Evolutionary conservation across 2,329 filamentous ascomycete genomes (phyloP).

Genomic region (Pestalotiopsis fici): DNA sequence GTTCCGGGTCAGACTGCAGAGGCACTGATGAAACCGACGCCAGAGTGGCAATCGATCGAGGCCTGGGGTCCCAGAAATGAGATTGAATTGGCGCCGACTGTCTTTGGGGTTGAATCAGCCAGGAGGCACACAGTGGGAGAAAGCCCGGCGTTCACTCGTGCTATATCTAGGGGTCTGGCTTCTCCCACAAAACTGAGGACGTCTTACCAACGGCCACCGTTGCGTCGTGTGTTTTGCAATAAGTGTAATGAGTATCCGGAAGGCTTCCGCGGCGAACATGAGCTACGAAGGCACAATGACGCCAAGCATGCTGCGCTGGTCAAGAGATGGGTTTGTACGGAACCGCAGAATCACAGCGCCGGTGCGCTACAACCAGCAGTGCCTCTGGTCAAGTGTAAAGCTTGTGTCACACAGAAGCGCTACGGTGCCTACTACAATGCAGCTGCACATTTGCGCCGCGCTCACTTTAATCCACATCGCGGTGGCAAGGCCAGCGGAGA

Average conservation of each 20-base stretch:
- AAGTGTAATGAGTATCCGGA: conserved; percentile 81
- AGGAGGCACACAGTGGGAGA: conserved; percentile 50
- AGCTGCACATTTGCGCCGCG: conserved; percentile 57
- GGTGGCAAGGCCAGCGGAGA: conserved; percentile 59
- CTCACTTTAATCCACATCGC: conserved; percentile 57
- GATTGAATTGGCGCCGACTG: conserved; percentile 21
- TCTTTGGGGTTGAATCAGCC: conserved; percentile 27
- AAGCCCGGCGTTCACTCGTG: conserved; percentile 41
- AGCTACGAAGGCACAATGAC: conserved; percentile 69
- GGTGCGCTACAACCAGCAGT: conserved; percentile 48
- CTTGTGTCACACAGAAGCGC: conserved; percentile 56
- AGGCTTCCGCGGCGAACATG: conserved; percentile 89
- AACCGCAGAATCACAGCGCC: conserved; percentile 41
- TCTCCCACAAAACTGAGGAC: conserved; percentile 44
- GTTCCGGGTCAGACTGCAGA: conserved; percentile 33
- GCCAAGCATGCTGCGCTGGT: conserved; percentile 58
- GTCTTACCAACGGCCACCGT: conserved; percentile 54
- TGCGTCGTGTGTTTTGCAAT: conserved; percentile 74
- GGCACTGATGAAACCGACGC: conserved; percentile 33
- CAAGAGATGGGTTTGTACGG: conserved; percentile 57
- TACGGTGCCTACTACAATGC: conserved; percentile 63
- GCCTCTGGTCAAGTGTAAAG: conserved; percentile 56
- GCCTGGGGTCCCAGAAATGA: conserved; percentile 34
- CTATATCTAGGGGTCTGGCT: conserved; percentile 38
- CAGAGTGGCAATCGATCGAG: conserved; percentile 40